phyloP scores from a whole-genome alignment of 2,329 filamentous ascomycete species.

The Colletotrichum falcatum region DNA sequence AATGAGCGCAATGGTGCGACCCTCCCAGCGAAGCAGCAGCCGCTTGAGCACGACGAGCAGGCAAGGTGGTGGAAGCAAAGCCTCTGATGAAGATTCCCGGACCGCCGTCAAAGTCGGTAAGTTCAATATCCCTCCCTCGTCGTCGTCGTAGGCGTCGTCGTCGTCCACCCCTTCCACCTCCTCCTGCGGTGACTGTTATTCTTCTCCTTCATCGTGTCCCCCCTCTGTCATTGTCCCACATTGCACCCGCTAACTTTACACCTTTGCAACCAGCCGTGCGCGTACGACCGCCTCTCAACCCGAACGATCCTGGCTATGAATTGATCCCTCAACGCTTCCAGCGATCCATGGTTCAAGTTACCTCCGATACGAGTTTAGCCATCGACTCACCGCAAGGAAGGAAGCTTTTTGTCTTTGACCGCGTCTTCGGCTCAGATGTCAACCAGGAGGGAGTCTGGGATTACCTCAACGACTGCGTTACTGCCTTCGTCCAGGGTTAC shows the following conservation, averaged over 20 bases:
- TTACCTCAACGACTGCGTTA: conserved; percentile 90
- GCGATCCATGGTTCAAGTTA: conserved; percentile 90
- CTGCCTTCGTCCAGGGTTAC: conserved; percentile 93
- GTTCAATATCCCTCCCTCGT: conserved; percentile 54
- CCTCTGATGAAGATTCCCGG: conserved; percentile 89
- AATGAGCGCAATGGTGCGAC: conserved; percentile 83
- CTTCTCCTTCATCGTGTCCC: neutral
- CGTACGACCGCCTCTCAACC: conserved; percentile 85
- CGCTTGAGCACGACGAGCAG: conserved; percentile 88
- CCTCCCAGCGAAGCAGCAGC: conserved; percentile 80
- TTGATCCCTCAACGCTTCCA: conserved; percentile 97
- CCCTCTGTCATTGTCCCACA: conserved; percentile 18
- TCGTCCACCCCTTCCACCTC: no score
- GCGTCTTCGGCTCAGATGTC: conserved; percentile 87
- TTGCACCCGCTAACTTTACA: conserved; percentile 35
- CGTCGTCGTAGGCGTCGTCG: no score
- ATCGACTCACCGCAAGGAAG: conserved; percentile 93
- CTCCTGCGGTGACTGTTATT: neutral
- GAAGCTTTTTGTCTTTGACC: conserved; percentile 96
- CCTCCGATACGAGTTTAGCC: conserved; percentile 83
- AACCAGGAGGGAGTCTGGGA: conserved; percentile 94
- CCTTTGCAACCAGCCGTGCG: conserved; percentile 78
- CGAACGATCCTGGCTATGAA: conserved; percentile 91
- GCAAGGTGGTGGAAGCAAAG: conserved; percentile 78
- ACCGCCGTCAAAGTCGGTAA: conserved; percentile 96